phyloP scores from a whole-genome alignment of 169 alveolate species.

The Plasmodium sp. region DNA sequence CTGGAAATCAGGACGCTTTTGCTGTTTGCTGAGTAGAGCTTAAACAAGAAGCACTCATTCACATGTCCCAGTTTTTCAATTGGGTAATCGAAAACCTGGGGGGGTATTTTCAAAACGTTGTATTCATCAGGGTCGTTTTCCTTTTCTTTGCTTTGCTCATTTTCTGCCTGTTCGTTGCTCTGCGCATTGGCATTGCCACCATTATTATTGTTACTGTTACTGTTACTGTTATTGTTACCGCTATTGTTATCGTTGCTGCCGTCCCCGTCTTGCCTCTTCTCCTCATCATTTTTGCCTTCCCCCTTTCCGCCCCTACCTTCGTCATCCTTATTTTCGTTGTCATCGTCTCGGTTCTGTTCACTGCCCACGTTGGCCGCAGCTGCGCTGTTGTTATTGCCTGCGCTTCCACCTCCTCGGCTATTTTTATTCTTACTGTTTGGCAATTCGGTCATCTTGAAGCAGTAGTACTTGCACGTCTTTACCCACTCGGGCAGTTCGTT shows the following conservation, averaged over 20 bases:
- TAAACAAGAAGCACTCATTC: conserved; percentile 77
- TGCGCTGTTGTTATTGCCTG: neutral
- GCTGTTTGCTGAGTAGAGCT: conserved; percentile 68
- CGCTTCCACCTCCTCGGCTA: neutral
- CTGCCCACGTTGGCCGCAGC: neutral
- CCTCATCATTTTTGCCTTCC: conserved; percentile 6
- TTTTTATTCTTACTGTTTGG: conserved; percentile 9
- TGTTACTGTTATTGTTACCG: neutral
- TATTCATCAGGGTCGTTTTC: conserved; percentile 76
- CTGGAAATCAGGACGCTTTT: conserved; percentile 67
- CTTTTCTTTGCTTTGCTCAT: neutral
- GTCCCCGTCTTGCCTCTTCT: conserved; percentile 36
- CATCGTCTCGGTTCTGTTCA: neutral
- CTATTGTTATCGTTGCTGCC: neutral
- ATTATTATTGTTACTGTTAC: too few relatives aligned
- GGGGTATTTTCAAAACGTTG: conserved; percentile 77
- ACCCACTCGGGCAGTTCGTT: conserved; percentile 69
- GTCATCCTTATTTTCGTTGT: neutral
- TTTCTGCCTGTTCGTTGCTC: neutral
- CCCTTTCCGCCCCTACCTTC: neutral
- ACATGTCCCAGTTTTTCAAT: conserved; percentile 78
- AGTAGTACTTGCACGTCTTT: conserved; percentile 61
- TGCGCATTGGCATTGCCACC: neutral
- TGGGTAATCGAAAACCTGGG: conserved; percentile 74
- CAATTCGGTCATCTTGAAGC: conserved; percentile 60